Evolutionary conservation across 2,329 filamentous ascomycete genomes (phyloP), one percentile per base, ranked within the genome.

Genomic region (Hysterium pulicare): DNA sequence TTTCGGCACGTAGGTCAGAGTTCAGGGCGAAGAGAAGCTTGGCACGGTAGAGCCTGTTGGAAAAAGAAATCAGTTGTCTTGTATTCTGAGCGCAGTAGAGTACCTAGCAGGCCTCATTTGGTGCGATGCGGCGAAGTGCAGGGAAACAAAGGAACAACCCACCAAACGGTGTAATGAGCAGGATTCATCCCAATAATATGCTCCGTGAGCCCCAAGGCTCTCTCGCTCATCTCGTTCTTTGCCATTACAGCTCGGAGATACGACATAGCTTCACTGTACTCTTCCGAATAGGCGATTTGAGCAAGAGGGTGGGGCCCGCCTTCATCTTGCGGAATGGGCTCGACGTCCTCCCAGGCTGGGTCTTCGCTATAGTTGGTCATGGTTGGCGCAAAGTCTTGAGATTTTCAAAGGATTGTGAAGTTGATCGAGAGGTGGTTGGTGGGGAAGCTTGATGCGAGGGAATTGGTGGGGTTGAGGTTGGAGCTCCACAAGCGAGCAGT

Each of bases 111-210:
- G n/a, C 13, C 20, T 38, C 13, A n/a, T 19, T 34, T 34, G 16
- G 8, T 19, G 8, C 17, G 13, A 23, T 38, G 21, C 23, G 24
- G 9, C 6, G 37, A 19, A 21, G 16, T n/a, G n/a, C n/a, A 13
- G 9, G 21, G 19, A 33, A 38, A 33, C 16, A 13, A 19, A 20
- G 15, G 9, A 16, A 17, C 26, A 16, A 59, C 70, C 49, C 61
- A 80, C 93, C 93, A 98, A 48, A 97, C 91, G 13, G 93, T 98
- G 72, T 98, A 98, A 72, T 98, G 93, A 1, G 93, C 90, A 13
- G 93, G 87, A 68, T 98, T 98, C 78, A 96, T 83, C 46, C 76
- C 75, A 62, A 98, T 97, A 61, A 98, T 83, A 67, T 91, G 83
- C 62, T 90, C 85, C 4, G 93, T 98, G 48, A 98, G 79, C 23